Evolutionary conservation across 257 asterid species (phyloP).

Genomic region (Galeopsis tetrahit): DNA sequence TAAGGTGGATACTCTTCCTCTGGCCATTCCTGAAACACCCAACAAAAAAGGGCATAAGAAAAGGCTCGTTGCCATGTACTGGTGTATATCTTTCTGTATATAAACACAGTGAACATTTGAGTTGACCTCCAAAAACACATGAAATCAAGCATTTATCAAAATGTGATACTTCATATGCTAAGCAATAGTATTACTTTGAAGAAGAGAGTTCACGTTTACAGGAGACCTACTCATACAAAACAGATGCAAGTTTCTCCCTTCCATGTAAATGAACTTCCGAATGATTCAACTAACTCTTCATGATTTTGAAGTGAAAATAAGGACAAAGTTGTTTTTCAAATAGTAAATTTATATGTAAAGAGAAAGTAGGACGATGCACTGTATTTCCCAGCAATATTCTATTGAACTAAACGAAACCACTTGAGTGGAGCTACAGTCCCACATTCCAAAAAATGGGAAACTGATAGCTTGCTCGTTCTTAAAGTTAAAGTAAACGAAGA

Average conservation of each 20-base stretch:
- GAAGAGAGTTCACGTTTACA: too few relatives aligned
- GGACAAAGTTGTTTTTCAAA: neutral
- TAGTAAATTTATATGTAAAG: neutral
- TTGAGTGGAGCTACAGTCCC: conserved; percentile 11
- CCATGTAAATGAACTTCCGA: conserved; percentile 2
- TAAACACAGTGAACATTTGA: neutral
- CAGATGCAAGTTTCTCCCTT: neutral
- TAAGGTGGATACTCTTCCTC: conserved; percentile 95
- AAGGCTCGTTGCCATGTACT: conserved; percentile 3
- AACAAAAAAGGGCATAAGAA: neutral
- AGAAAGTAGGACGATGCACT: neutral
- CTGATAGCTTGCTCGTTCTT: neutral
- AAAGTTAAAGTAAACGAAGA: neutral
- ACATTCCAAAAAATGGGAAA: neutral
- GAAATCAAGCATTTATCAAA: too few relatives aligned
- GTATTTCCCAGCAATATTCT: conserved; percentile 18
- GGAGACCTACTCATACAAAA: too few relatives aligned
- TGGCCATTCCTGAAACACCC: conserved; percentile 87
- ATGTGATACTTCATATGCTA: too few relatives aligned
- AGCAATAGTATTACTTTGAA: too few relatives aligned
- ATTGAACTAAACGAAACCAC: neutral
- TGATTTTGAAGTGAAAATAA: neutral
- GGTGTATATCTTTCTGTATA: neutral
- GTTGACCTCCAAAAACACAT: neutral
- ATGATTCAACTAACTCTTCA: conserved; percentile 13